These are phyloP conservation scores for Rhododendron kiyosumense DNA, from an alignment of 148 eudicot genomes.

Conservation along the genomic window DNA sequence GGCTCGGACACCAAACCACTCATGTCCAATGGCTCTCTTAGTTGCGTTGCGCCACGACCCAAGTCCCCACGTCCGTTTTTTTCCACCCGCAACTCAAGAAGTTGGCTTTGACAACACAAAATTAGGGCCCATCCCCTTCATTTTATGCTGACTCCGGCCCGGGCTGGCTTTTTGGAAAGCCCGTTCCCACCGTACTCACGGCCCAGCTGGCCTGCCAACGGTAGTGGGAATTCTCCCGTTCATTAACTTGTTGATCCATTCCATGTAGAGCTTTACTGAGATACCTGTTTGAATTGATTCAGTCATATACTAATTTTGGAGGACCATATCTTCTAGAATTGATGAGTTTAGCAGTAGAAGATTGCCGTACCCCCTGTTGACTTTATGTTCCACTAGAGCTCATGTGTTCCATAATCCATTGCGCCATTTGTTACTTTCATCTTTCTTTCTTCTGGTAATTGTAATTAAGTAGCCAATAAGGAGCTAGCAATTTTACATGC, in stretches of 20 bases:
- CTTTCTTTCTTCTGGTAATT: too few species aligned
- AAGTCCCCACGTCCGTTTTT: constrained; percentile 14
- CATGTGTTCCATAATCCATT: not conserved
- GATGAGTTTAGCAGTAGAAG: not conserved
- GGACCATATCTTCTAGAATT: not conserved
- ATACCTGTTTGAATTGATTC: not conserved
- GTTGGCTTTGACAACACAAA: too few species aligned
- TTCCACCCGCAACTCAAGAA: constrained; percentile 8
- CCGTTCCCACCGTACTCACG: too few species aligned
- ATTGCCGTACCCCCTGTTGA: not conserved
- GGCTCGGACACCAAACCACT: too few species aligned
- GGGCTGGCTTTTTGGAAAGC: too few species aligned
- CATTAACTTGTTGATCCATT: constrained; percentile 26
- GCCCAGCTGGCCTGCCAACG: too few species aligned
- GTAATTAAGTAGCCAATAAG: too few species aligned
- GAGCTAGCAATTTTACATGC: too few species aligned
- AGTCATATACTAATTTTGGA: not conserved
- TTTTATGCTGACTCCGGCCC: too few species aligned
- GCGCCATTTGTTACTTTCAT: too few species aligned
- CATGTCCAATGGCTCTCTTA: too few species aligned
- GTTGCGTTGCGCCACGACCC: constrained; percentile 9
- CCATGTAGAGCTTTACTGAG: not conserved
- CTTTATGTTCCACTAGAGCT: not conserved
- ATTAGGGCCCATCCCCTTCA: too few species aligned
- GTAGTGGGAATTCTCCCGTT: not conserved